phyloP scores from a whole-genome alignment of 768 basidiomycete genomes.

The Grammothele lineata region DNA sequence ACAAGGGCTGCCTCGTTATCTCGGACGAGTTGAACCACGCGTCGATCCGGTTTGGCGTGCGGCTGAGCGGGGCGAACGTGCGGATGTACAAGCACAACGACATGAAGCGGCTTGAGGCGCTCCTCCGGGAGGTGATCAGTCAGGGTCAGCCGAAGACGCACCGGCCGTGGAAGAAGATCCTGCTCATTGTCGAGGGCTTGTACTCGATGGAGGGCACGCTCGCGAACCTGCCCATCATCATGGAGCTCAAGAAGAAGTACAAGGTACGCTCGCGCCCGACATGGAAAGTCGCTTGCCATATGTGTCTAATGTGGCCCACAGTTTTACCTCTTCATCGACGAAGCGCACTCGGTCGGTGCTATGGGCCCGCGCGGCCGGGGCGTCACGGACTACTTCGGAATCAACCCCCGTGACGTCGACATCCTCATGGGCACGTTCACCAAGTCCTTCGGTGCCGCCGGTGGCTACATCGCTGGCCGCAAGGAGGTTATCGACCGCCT shows the following conservation, averaged over 20 bases:
- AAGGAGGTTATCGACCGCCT: slow-evolving; percentile 79
- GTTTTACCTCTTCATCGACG: slow-evolving; percentile 96
- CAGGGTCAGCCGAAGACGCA: slow-evolving; percentile 98
- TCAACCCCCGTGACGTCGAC: slow-evolving; percentile 79
- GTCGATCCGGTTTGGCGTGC: slow-evolving; percentile 88
- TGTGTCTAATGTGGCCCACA: slow-evolving; percentile 26
- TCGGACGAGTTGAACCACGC: slow-evolving; percentile 98
- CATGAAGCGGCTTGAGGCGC: slow-evolving; percentile 72
- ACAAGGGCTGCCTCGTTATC: slow-evolving; percentile 90
- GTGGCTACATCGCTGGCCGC: slow-evolving; percentile 89
- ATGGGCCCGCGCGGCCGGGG: slow-evolving; percentile 94
- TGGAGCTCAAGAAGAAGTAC: slow-evolving; percentile 90
- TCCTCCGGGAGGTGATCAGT: slow-evolving; percentile 87
- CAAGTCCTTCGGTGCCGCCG: slow-evolving; percentile 89
- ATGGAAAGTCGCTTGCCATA: neutral
- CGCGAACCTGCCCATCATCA: slow-evolving; percentile 73
- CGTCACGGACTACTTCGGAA: slow-evolving; percentile 88
- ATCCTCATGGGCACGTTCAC: slow-evolving; percentile 99
- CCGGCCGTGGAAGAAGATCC: slow-evolving; percentile 98
- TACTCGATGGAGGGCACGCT: slow-evolving; percentile 99
- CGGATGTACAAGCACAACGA: slow-evolving; percentile 98
- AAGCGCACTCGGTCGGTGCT: slow-evolving; percentile 97
- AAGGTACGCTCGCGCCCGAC: slow-evolving; percentile 54
- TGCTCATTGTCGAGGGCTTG: slow-evolving; percentile 90
- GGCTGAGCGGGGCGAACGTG: slow-evolving; percentile 84